Conservation (phyloP, 169 alveolate genomes). For the Cryptosporidium meleagridis region DNA sequence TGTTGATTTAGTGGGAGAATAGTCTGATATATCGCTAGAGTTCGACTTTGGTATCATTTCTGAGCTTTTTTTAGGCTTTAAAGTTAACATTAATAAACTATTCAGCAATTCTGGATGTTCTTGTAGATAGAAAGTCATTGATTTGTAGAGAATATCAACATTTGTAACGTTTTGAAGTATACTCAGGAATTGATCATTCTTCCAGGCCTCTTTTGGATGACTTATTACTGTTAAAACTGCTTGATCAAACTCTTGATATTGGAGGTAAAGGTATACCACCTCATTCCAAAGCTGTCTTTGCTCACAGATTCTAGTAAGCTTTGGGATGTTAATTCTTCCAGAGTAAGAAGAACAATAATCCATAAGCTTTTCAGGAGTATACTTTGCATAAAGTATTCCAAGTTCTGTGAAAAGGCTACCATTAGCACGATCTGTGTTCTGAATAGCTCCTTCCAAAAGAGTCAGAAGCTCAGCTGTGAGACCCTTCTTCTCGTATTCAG, state of each 20-base stretch:
- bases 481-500: conserved; percentile 93
- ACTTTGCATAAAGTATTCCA: conserved; percentile 97
- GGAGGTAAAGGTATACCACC: conserved; percentile 96
- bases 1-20: conserved; percentile 90
- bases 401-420: conserved; percentile 97
- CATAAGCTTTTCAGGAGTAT: conserved; percentile 96
- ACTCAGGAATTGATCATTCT: conserved; percentile 91
- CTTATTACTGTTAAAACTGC: conserved; percentile 96
- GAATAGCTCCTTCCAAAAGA: conserved; percentile 86
- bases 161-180: conserved; percentile 91
- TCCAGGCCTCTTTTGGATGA: conserved; percentile 97
- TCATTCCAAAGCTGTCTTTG: conserved; percentile 92
- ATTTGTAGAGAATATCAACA: conserved; percentile 96
- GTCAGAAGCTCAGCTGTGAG: conserved; percentile 90
- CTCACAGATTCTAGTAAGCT: conserved; percentile 93
- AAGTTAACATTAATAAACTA: conserved; percentile 82
- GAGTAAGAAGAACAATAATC: conserved; percentile 91
- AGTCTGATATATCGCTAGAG: conserved; percentile 28
- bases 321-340: conserved; percentile 91
- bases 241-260: conserved; percentile 96
- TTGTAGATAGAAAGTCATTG: conserved; percentile 97
- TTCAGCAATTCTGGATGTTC: conserved; percentile 98
- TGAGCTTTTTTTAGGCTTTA: conserved; percentile 77
- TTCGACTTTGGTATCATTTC: not conserved
- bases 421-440: conserved; percentile 89